Conservation (phyloP, 768 basidiomycete species). For the Phlebiopsis gigantea region DNA sequence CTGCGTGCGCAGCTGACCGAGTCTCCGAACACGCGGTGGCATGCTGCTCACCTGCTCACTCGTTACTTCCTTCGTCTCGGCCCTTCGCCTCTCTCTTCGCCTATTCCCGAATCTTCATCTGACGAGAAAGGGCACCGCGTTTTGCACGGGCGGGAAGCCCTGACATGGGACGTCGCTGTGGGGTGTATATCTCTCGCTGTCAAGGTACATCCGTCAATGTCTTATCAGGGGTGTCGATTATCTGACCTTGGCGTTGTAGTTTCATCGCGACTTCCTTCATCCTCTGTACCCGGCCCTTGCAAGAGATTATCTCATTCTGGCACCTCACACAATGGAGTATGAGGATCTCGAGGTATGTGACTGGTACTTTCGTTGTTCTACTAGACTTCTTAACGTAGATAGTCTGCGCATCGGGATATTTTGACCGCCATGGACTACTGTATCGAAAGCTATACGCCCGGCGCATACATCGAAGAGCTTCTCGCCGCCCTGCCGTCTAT, state of each 20-base stretch:
- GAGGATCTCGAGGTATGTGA: constrained; percentile 49
- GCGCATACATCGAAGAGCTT: constrained; percentile 48
- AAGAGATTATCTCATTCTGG: constrained; percentile 43
- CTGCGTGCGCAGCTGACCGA: constrained; percentile 49
- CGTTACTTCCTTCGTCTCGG: constrained; percentile 47
- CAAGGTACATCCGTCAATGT: constrained; percentile 37
- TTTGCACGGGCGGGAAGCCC: constrained; percentile 20
- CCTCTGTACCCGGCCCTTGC: constrained; percentile 51
- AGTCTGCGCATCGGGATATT: constrained; percentile 56
- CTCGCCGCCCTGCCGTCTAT: constrained; percentile 53
- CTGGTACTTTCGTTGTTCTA: not conserved
- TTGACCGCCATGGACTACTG: constrained; percentile 41
- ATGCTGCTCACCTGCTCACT: constrained; percentile 55
- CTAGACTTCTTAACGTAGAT: not conserved
- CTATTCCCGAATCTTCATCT: not conserved
- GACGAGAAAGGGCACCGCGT: constrained; percentile 5
- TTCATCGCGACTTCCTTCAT: constrained; percentile 57
- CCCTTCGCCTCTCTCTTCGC: constrained; percentile 11
- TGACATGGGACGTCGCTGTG: constrained; percentile 55
- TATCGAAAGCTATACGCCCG: constrained; percentile 46
- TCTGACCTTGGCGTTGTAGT: constrained; percentile 32
- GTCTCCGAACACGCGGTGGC: constrained; percentile 58
- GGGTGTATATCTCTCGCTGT: constrained; percentile 56
- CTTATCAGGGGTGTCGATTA: not conserved
- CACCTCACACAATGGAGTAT: constrained; percentile 40